Evolutionary conservation across 768 basidiomycete species (phyloP), one percentile per base, ranked within the genome.

Genomic region (Agrocybe chaxingu): DNA sequence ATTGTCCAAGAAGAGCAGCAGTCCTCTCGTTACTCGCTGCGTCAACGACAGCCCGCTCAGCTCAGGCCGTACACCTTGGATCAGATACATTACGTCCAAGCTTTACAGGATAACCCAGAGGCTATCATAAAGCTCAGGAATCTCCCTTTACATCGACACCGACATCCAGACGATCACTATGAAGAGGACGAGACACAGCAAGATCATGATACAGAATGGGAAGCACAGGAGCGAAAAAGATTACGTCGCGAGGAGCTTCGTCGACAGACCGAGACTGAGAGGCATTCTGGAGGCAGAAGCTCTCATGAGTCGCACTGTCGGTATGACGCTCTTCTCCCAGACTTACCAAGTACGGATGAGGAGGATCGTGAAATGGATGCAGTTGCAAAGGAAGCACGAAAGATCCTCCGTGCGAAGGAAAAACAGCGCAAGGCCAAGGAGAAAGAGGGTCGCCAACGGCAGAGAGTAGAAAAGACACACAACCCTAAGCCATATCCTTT

Each of bases 51-150:
- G 31, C 63, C 74, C 34, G 70, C 75, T 13, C 88, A 90, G 59
- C 52, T 82, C 11, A 74, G 78, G 9, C 88, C 88, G 1, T 90
- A 84, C 57, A 73, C 70, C 8, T 74, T 75, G 32, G 87, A 89
- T 51, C 69, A 77, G 45, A 37, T 68, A 8, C 36, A 65, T 34
- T 89, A 89, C 61, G 75, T 79, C 48, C 63, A 65, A 10, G 72
- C 75, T 45, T 64, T 89, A 54, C 71, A 70, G 30, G 56, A 61
- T 0, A 77, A 75, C 53, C 87, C 86, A 2, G 89, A 89, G 16
- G 88, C 88, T 1, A 80, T 89, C 38, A 73, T 90, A 40, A 81
- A 78, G 48, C 49, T 74, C 19, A 65, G 60, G 42, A 74, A 72
- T 59, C 70, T 72, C 30, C 59, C 42, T 13, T 50, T 34, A 47